phyloP scores from a whole-genome alignment of 495 filamentous ascomycete genomes.

The Penicillium dipodomyicola region DNA sequence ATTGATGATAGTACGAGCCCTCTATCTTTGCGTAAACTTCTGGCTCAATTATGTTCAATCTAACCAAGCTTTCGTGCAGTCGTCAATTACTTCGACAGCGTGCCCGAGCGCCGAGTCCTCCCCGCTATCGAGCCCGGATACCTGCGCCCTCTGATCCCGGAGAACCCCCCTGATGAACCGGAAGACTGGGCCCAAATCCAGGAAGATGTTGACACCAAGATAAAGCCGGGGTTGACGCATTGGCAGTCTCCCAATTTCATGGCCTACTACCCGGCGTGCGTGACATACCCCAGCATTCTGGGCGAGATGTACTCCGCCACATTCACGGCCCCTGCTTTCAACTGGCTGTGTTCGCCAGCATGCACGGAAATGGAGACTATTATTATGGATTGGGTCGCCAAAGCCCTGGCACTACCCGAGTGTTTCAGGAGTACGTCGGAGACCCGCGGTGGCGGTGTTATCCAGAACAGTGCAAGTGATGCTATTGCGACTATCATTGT shows the following conservation, averaged over 20 bases:
- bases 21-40: background rate
- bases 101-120: slow-evolving; percentile 68
- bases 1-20: slow-evolving; percentile 71
- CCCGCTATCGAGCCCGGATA: slow-evolving; percentile 85
- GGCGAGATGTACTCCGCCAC: slow-evolving; percentile 91
- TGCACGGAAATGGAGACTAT: slow-evolving; percentile 96
- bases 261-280: slow-evolving; percentile 87
- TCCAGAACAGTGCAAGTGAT: slow-evolving; percentile 91
- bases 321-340: slow-evolving; percentile 89
- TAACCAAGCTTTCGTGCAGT: slow-evolving; percentile 49
- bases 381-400: slow-evolving; percentile 87
- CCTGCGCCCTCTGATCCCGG: slow-evolving; percentile 73
- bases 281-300: slow-evolving; percentile 81
- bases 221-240: slow-evolving; percentile 92
- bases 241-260: slow-evolving; percentile 97
- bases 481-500: slow-evolving; percentile 84
- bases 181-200: slow-evolving; percentile 82
- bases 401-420: slow-evolving; percentile 66
- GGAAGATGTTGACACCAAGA: slow-evolving; percentile 79
- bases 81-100: slow-evolving; percentile 74
- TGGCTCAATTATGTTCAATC: background rate
- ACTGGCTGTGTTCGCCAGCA: slow-evolving; percentile 94
- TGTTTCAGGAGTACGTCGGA: slow-evolving; percentile 75
- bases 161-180: slow-evolving; percentile 65
- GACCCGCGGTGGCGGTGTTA: slow-evolving; percentile 80